These are phyloP conservation scores for Rhinocladiella mackenziei DNA, from an alignment of 2,329 filamentous ascomycete genomes.

Conservation along the genomic window DNA sequence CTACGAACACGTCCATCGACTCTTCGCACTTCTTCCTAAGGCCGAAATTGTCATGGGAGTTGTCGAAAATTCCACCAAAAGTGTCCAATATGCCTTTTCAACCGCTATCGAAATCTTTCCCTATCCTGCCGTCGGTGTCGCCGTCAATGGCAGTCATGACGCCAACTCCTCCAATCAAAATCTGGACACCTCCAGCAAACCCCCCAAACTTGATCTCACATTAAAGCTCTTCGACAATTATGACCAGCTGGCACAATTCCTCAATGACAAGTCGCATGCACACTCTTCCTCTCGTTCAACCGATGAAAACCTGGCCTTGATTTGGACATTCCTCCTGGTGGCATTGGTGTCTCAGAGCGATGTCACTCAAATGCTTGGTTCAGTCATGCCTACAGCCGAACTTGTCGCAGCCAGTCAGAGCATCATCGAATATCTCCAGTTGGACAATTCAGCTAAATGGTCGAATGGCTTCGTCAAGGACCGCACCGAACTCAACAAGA, in stretches of 20 bases:
- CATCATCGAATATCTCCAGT: conserved; percentile 8
- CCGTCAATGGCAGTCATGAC: conserved; percentile 16
- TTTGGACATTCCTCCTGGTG: conserved; percentile 22
- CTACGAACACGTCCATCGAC: conserved; percentile 24
- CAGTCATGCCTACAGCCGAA: conserved; percentile 2
- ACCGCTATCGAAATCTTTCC: conserved; percentile 15
- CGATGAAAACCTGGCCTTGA: conserved; percentile 15
- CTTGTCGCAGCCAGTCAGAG: conserved; percentile 7
- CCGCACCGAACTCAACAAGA: neutral
- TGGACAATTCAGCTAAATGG: neutral
- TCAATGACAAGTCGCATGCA: conserved; percentile 4
- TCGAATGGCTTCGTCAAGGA: conserved; percentile 1
- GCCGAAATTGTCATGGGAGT: conserved; percentile 10
- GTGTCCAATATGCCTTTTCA: conserved; percentile 16
- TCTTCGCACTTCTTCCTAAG: conserved; percentile 26
- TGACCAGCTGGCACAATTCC: conserved; percentile 12
- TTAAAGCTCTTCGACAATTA: conserved; percentile 6
- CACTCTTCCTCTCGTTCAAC: conserved; percentile 1
- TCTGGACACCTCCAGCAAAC: conserved; percentile 4
- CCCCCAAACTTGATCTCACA: conserved; percentile 1
- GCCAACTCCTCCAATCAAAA: neutral
- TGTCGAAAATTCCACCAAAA: conserved; percentile 1
- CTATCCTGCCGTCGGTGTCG: neutral
- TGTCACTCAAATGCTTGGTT: conserved; percentile 9
- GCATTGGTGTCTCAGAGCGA: conserved; percentile 19